Evolutionary conservation across 2,329 filamentous ascomycete species (phyloP).

Genomic region (Exophiala lecanii-corni): DNA sequence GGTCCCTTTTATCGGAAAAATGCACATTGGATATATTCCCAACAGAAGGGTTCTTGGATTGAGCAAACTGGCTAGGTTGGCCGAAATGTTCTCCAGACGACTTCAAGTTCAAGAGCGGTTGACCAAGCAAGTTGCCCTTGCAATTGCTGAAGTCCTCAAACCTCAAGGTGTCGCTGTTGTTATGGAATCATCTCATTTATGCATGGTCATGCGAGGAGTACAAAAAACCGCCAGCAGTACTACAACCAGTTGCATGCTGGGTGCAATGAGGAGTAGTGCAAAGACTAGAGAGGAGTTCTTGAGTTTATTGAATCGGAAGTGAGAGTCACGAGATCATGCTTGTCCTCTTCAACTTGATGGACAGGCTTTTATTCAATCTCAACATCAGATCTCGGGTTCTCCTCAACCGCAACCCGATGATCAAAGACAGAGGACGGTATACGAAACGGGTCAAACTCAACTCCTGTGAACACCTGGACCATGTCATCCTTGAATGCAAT

Average conservation of each 20-base stretch:
- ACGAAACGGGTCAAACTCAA: no score
- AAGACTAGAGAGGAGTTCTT: conserved; percentile 96
- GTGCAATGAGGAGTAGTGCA: conserved; percentile 84
- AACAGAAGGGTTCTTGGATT: conserved; percentile 86
- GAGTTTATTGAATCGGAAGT: conserved; percentile 61
- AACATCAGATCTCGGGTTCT: no score
- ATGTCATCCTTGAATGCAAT: no score
- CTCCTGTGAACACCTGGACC: no score
- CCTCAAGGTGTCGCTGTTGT: conserved; percentile 95
- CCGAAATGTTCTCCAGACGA: conserved; percentile 91
- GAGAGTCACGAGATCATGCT: neutral
- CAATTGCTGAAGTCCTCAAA: conserved; percentile 86
- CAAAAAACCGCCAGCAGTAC: conserved; percentile 83
- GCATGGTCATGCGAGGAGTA: conserved; percentile 99
- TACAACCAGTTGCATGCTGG: conserved; percentile 96
- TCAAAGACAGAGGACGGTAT: no score
- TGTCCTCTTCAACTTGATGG: neutral
- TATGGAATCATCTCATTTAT: conserved; percentile 93
- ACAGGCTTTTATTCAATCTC: neutral
- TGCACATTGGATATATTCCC: conserved; percentile 99
- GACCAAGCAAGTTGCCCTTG: conserved; percentile 92
- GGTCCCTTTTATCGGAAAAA: conserved; percentile 95
- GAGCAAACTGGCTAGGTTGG: conserved; percentile 90
- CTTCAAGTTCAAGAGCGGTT: conserved; percentile 95
- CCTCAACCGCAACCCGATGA: no score